Conservation (phyloP, 805 yeast genomes). For the Wickerhamiella qilinensis region DNA sequence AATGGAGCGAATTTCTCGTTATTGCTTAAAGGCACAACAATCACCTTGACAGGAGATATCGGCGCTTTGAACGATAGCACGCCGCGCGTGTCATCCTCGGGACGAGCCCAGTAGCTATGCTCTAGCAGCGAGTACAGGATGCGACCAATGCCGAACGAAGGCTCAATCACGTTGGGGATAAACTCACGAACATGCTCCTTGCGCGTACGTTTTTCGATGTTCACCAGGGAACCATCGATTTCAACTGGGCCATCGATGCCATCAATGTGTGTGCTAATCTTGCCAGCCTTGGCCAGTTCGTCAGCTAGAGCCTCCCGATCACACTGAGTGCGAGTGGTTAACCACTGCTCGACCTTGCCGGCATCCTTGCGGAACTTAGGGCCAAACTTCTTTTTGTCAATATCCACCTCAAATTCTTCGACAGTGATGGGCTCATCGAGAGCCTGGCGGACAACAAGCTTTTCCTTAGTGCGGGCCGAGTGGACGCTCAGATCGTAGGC, state of each 20-base stretch:
- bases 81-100: constrained; percentile 76
- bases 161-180: constrained; percentile 96
- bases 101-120: constrained; percentile 90
- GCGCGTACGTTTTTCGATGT: constrained; percentile 60
- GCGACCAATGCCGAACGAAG: constrained; percentile 98
- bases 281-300: constrained; percentile 46
- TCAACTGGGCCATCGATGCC: constrained; percentile 48
- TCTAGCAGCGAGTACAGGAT: constrained; percentile 84
- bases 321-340: constrained; percentile 60
- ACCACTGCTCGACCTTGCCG: constrained; percentile 73
- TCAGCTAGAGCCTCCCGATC: constrained; percentile 64
- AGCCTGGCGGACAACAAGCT: constrained; percentile 83
- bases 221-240: constrained; percentile 54
- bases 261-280: constrained; percentile 51
- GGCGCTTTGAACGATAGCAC: constrained; percentile 85
- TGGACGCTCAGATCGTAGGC: constrained; percentile 96
- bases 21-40: constrained; percentile 84
- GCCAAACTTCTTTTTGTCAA: constrained; percentile 92
- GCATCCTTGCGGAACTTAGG: constrained; percentile 97
- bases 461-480: constrained; percentile 86
- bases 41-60: constrained; percentile 95
- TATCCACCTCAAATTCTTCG: constrained; percentile 67
- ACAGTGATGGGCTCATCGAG: constrained; percentile 71
- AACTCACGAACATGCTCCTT: constrained; percentile 88
- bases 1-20: constrained; percentile 67